phyloP scores from a whole-genome alignment of 2,329 filamentous ascomycete genomes.

The Cladophialophora carrionii region DNA sequence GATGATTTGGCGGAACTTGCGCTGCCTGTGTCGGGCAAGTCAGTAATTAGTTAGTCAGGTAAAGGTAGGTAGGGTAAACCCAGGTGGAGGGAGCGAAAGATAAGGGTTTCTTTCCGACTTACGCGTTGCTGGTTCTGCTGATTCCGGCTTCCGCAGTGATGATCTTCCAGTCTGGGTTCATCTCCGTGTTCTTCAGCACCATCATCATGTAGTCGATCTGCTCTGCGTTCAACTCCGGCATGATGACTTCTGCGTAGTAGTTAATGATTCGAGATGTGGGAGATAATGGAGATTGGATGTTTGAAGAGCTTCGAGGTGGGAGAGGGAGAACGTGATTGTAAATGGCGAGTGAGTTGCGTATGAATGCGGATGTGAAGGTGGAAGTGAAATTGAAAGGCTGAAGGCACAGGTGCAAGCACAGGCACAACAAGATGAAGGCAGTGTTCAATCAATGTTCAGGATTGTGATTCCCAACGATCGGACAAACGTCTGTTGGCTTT shows the following conservation, averaged over 20 bases:
- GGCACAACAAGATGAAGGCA: not conserved
- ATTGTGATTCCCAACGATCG: not conserved
- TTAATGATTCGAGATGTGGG: not conserved
- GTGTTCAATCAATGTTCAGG: not conserved
- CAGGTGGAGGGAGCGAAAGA: too few species aligned
- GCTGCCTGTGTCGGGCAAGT: not conserved
- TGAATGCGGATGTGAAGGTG: not conserved
- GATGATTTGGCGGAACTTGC: slow-evolving; percentile 8
- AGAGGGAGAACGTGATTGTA: not conserved
- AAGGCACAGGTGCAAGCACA: not conserved
- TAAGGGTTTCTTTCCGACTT: not conserved
- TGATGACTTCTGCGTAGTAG: not conserved
- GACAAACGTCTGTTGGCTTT: not conserved
- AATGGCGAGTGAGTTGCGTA: not conserved
- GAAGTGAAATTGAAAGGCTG: not conserved
- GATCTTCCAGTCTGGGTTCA: not conserved
- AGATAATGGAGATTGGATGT: not conserved
- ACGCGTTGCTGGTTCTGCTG: slow-evolving; percentile 5
- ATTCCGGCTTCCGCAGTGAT: not conserved
- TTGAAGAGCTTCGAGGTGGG: not conserved
- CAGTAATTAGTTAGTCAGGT: too few species aligned
- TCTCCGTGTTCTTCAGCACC: slow-evolving; percentile 5
- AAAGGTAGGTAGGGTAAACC: too few species aligned
- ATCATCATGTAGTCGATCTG: not conserved
- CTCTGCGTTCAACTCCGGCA: not conserved